Percentiles rank a stretch among this genome's conserved stretches.
phyloP scores from a whole-genome alignment of 371 early-diverging fungal genomes.

The Phascolomyces articulosus region DNA sequence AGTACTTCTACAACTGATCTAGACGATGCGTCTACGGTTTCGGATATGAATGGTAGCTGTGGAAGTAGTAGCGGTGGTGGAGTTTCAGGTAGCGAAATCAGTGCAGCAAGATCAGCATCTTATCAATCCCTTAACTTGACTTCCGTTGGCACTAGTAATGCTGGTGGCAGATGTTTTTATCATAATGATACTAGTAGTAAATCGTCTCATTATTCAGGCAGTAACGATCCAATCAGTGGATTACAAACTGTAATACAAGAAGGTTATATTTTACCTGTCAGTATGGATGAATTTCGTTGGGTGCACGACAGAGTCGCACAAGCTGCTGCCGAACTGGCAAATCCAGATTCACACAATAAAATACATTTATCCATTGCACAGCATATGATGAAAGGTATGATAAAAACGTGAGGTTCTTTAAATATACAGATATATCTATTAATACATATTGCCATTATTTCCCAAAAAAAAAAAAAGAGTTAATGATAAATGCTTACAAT shows the following conservation, averaged over 20 bases:
- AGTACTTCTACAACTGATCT: neutral
- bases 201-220: neutral
- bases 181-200: neutral
- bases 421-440: no score
- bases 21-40: neutral
- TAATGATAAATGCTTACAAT: no score
- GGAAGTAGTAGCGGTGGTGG: neutral
- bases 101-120: neutral
- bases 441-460: no score
- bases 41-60: neutral
- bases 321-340: conserved; percentile 45
- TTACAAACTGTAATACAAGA: conserved; percentile 49
- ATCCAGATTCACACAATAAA: conserved; percentile 29
- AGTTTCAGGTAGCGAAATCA: neutral
- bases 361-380: conserved; percentile 43
- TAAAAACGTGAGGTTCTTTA: no score
- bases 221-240: conserved; percentile 37
- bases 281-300: conserved; percentile 47
- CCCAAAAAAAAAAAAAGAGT: no score
- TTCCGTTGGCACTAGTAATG: neutral
- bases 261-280: conserved; percentile 45
- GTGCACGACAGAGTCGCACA: conserved; percentile 50
- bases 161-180: neutral
- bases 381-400: conserved; percentile 25
- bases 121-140: neutral